Evolutionary conservation across 371 early-diverging fungal genomes (phyloP).

Genomic region (Entomophthora muscae): DNA sequence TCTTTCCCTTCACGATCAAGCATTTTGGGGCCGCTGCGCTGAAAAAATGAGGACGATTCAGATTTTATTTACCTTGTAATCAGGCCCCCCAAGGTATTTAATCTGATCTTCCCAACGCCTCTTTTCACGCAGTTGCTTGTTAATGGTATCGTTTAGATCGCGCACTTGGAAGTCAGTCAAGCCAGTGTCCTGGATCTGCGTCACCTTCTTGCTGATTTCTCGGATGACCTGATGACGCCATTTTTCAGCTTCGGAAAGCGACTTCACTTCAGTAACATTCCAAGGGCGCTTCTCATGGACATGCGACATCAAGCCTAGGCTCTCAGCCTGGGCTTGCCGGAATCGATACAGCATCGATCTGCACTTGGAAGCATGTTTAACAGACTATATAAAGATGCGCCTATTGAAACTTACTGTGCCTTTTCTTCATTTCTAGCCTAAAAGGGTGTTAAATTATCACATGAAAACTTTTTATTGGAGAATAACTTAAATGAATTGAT

Average conservation of each 20-base stretch:
- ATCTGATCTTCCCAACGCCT: conserved; percentile 84
- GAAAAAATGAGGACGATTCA: conserved; percentile 5
- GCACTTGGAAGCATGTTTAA: neutral
- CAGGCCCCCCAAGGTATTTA: conserved; percentile 83
- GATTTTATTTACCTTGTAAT: conserved; percentile 61
- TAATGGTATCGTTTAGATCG: conserved; percentile 91
- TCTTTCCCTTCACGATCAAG: conserved; percentile 75
- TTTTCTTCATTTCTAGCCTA: conserved; percentile 95
- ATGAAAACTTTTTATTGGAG: too few species aligned
- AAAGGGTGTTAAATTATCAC: too few species aligned
- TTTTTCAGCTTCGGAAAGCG: conserved; percentile 60
- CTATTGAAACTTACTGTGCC: conserved; percentile 45
- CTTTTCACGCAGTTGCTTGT: conserved; percentile 80
- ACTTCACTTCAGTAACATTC: conserved; percentile 44
- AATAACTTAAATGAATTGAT: too few species aligned
- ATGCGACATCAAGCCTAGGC: conserved; percentile 47
- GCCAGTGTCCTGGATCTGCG: conserved; percentile 78
- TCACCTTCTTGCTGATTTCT: conserved; percentile 70
- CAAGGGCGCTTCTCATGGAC: conserved; percentile 52
- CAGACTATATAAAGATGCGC: neutral
- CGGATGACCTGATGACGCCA: conserved; percentile 80
- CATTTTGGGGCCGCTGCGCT: conserved; percentile 57
- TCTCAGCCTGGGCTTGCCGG: conserved; percentile 79
- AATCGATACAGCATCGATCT: conserved; percentile 85
- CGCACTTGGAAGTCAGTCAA: conserved; percentile 80